phyloP scores from a whole-genome alignment of 306 rosid species.

The Lotus japonicus region DNA sequence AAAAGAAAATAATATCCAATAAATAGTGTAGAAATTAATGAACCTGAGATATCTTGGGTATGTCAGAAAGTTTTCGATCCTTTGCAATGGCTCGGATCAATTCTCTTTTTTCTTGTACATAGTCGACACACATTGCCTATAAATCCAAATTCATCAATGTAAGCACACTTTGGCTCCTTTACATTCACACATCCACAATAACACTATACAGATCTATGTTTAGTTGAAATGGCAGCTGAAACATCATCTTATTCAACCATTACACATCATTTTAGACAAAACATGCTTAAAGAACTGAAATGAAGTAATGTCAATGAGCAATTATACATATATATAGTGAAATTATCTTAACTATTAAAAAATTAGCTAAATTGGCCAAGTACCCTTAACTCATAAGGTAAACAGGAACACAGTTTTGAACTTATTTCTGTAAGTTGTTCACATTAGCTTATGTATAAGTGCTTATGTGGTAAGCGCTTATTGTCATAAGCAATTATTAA shows the following conservation, averaged over 20 bases:
- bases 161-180: slow-evolving; percentile 5
- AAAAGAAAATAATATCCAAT: neutral
- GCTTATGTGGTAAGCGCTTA: too few relatives aligned
- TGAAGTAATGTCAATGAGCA: neutral
- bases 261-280: neutral
- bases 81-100: slow-evolving; percentile 53
- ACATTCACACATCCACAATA: neutral
- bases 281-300: neutral
- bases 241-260: neutral
- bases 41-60: slow-evolving; percentile 75
- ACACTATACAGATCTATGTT: neutral
- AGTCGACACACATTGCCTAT: slow-evolving; percentile 68
- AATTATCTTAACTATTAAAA: neutral
- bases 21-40: neutral
- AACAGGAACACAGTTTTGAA: too few relatives aligned
- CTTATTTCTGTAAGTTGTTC: too few relatives aligned
- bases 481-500: too few relatives aligned
- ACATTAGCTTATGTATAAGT: too few relatives aligned
- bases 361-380: too few relatives aligned
- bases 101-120: slow-evolving; percentile 65
- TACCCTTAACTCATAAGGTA: too few relatives aligned
- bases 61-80: slow-evolving; percentile 48
- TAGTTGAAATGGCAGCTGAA: too few relatives aligned
- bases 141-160: slow-evolving; percentile 25
- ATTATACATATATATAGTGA: neutral